Evolutionary conservation across 805 yeast genomes (phyloP).

Genomic region (Suhomyces sp.): DNA sequence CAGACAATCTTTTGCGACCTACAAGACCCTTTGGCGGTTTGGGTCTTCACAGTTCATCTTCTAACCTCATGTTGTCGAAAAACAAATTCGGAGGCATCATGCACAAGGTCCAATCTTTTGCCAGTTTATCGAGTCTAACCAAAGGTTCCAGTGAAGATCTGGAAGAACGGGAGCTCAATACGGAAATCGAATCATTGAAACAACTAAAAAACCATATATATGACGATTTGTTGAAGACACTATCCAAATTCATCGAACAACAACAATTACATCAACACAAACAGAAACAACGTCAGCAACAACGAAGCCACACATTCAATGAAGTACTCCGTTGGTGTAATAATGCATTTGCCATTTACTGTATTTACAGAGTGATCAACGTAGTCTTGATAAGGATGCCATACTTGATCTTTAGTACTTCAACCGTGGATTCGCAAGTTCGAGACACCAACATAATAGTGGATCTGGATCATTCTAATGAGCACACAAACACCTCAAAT

Average conservation of each 20-base stretch:
- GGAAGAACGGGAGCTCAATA: conserved; percentile 32
- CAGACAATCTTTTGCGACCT: conserved; percentile 10
- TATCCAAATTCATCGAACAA: conserved; percentile 16
- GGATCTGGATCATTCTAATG: conserved; percentile 1
- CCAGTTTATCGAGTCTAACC: conserved; percentile 23
- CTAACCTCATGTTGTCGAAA: not conserved
- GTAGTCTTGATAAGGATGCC: conserved; percentile 44
- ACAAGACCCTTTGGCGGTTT: not conserved
- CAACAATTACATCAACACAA: conserved; percentile 5
- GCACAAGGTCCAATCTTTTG: conserved; percentile 41
- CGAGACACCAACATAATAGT: conserved; percentile 7
- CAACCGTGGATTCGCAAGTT: conserved; percentile 3
- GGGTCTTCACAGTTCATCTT: not conserved
- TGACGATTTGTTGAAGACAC: conserved; percentile 24
- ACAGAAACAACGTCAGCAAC: not conserved
- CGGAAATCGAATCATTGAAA: conserved; percentile 38
- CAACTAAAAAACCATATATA: conserved; percentile 29
- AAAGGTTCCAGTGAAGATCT: conserved; percentile 11
- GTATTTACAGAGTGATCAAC: conserved; percentile 46
- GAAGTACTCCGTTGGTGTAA: conserved; percentile 14
- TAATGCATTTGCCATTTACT: conserved; percentile 42
- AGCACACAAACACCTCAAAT: conserved; percentile 16
- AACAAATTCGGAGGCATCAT: conserved; percentile 30
- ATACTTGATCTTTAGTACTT: conserved; percentile 12
- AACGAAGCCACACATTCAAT: not conserved